phyloP scores from a whole-genome alignment of 306 rosid genomes.

The peach (Prunus persica) region DNA sequence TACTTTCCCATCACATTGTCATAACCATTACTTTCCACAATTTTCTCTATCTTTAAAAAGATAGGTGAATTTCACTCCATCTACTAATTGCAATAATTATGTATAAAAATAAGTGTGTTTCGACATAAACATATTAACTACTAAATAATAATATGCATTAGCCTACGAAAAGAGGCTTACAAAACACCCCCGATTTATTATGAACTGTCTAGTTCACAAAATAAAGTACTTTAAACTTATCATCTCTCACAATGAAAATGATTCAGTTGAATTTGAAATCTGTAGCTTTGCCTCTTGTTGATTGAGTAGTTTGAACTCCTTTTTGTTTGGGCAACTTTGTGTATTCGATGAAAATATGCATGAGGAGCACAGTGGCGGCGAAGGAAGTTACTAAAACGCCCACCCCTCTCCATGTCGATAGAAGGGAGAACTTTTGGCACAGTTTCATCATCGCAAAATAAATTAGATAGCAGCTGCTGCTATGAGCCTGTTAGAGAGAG shows the following conservation, averaged over 20 bases:
- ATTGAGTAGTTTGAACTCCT: background rate
- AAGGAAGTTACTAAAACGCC: background rate
- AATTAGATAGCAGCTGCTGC: background rate
- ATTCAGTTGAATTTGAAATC: background rate
- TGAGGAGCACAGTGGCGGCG: background rate
- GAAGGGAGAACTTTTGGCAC: background rate
- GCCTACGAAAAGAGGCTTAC: background rate
- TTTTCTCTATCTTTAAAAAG: too few species aligned
- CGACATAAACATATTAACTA: too few species aligned
- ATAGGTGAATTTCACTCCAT: too few species aligned
- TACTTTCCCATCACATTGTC: too few species aligned
- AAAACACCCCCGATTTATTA: background rate
- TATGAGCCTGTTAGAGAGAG: background rate
- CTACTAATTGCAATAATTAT: too few species aligned
- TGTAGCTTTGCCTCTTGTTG: background rate
- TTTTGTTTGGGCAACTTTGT: background rate
- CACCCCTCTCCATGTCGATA: background rate
- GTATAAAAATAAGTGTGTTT: too few species aligned
- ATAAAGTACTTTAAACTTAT: too few species aligned
- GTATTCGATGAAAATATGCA: background rate
- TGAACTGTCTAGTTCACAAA: background rate
- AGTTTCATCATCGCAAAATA: background rate
- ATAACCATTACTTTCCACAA: too few species aligned
- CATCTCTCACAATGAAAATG: background rate
- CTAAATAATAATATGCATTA: too few species aligned